These are phyloP conservation scores for Coniochaeta sp. DNA, from an alignment of 2,329 filamentous ascomycete genomes.

Conservation along the genomic window DNA sequence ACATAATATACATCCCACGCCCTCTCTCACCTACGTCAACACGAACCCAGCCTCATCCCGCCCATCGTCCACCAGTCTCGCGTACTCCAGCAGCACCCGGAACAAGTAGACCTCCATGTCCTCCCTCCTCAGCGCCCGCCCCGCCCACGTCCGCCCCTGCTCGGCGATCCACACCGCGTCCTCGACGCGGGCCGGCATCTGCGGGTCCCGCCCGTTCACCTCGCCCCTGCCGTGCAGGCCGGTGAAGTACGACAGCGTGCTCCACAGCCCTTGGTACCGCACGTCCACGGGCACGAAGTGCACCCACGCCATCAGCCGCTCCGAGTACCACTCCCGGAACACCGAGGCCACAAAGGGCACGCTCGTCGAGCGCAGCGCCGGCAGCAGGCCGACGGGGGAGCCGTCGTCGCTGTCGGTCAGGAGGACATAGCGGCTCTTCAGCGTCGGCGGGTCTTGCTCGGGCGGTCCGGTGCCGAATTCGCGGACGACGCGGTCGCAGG, in stretches of 20 bases:
- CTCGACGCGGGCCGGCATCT: slow-evolving; percentile 38
- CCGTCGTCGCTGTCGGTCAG: slow-evolving; percentile 66
- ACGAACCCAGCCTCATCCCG: slow-evolving; percentile 36
- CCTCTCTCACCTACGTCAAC: neutral
- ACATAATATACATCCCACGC: neutral
- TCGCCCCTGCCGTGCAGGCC: slow-evolving; percentile 41
- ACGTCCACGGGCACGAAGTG: slow-evolving; percentile 76
- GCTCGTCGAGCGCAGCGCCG: slow-evolving; percentile 57
- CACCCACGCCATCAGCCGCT: slow-evolving; percentile 65
- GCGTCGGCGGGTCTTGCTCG: slow-evolving; percentile 36
- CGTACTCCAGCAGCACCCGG: slow-evolving; percentile 71
- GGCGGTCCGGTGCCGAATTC: slow-evolving; percentile 11
- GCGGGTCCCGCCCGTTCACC: slow-evolving; percentile 36
- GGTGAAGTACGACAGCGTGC: slow-evolving; percentile 66
- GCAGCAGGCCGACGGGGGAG: slow-evolving; percentile 50
- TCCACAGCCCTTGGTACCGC: slow-evolving; percentile 66
- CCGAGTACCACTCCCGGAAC: slow-evolving; percentile 75
- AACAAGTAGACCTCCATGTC: slow-evolving; percentile 82
- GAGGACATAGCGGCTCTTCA: slow-evolving; percentile 63
- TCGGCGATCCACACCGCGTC: slow-evolving; percentile 61
- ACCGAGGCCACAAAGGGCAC: slow-evolving; percentile 65
- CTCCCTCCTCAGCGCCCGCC: slow-evolving; percentile 54
- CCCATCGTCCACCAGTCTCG: slow-evolving; percentile 56
- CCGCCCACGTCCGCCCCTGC: slow-evolving; percentile 58
- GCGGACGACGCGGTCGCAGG: slow-evolving; percentile 24